A percentile compares a stretch with the other conserved stretches of the same genome.
Evolutionary conservation across 768 basidiomycete genomes (phyloP).

Genomic region (Russula brevipes): DNA sequence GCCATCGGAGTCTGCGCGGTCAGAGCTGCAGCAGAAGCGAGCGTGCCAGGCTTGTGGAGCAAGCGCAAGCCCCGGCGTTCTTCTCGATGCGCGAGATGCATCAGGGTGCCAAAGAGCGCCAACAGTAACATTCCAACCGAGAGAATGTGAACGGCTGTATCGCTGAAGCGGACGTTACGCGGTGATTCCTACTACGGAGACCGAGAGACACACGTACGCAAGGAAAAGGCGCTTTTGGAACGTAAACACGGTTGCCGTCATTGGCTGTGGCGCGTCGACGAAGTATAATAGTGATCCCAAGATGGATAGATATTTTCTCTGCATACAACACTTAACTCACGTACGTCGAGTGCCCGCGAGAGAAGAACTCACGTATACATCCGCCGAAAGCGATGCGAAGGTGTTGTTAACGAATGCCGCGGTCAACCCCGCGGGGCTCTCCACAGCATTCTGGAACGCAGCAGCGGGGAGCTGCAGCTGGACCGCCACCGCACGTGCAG

Average conservation of each 20-base stretch:
- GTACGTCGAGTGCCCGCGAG: too few relatives aligned
- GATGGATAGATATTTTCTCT: constrained; percentile 47
- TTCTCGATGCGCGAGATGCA: constrained; percentile 45
- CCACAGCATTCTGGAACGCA: constrained; percentile 39
- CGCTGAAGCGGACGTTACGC: neutral
- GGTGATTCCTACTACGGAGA: too few relatives aligned
- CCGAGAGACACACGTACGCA: constrained; percentile 29
- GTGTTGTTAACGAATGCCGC: constrained; percentile 31
- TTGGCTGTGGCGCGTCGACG: constrained; percentile 31
- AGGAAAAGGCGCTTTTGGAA: constrained; percentile 46
- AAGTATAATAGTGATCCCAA: constrained; percentile 52
- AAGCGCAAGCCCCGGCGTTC: constrained; percentile 43
- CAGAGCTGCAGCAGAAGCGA: constrained; percentile 52
- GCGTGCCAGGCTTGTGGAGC: constrained; percentile 46
- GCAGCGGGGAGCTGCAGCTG: constrained; percentile 48
- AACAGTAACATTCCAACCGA: constrained; percentile 41
- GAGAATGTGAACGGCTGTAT: constrained; percentile 42
- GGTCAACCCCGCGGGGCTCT: constrained; percentile 36
- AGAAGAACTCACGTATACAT: constrained; percentile 45
- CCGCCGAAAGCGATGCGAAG: constrained; percentile 35
- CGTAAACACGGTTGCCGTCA: constrained; percentile 41
- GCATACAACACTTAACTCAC: neutral
- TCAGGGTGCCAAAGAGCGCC: constrained; percentile 39
- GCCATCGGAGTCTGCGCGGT: constrained; percentile 48
- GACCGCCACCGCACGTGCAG: constrained; percentile 40